Evolutionary conservation across 2,329 filamentous ascomycete species (phyloP).

Genomic region (Exophiala xenobiotica): DNA sequence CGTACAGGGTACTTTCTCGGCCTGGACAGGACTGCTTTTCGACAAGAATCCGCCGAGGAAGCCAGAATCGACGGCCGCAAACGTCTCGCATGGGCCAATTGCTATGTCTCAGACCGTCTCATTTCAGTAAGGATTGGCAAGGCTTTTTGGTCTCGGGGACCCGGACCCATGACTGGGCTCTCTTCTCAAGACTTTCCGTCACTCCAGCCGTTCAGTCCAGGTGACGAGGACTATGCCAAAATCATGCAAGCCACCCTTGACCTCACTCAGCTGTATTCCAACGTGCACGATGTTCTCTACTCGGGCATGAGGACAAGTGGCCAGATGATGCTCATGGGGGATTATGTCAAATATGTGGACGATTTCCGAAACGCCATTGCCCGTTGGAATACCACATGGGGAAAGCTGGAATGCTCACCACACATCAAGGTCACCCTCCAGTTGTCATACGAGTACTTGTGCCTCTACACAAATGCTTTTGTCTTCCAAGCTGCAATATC

Average conservation of each 20-base stretch:
- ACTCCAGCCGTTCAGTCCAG: slow-evolving; percentile 57
- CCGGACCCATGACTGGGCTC: slow-evolving; percentile 64
- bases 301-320: slow-evolving; percentile 68
- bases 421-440: slow-evolving; percentile 66
- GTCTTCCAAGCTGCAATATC: slow-evolving; percentile 70
- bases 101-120: slow-evolving; percentile 66
- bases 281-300: slow-evolving; percentile 72
- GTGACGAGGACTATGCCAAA: slow-evolving; percentile 65
- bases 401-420: slow-evolving; percentile 63
- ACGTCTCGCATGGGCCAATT: slow-evolving; percentile 67
- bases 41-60: slow-evolving; percentile 59
- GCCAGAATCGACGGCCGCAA: slow-evolving; percentile 62
- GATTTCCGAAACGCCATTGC: slow-evolving; percentile 69
- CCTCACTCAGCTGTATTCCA: slow-evolving; percentile 69
- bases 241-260: slow-evolving; percentile 72
- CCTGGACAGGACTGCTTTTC: slow-evolving; percentile 67
- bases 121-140: slow-evolving; percentile 71
- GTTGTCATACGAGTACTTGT: slow-evolving; percentile 70
- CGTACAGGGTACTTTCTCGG: slow-evolving; percentile 69
- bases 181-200: slow-evolving; percentile 67
- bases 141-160: slow-evolving; percentile 72
- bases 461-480: slow-evolving; percentile 73
- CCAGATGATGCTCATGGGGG: slow-evolving; percentile 67
- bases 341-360: slow-evolving; percentile 74
- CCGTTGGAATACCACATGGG: slow-evolving; percentile 70